Evolutionary conservation across 192 early-diverging fungal species (phyloP), one percentile per base, ranked within the genome.

Genomic region (Mortierella alpina): DNA sequence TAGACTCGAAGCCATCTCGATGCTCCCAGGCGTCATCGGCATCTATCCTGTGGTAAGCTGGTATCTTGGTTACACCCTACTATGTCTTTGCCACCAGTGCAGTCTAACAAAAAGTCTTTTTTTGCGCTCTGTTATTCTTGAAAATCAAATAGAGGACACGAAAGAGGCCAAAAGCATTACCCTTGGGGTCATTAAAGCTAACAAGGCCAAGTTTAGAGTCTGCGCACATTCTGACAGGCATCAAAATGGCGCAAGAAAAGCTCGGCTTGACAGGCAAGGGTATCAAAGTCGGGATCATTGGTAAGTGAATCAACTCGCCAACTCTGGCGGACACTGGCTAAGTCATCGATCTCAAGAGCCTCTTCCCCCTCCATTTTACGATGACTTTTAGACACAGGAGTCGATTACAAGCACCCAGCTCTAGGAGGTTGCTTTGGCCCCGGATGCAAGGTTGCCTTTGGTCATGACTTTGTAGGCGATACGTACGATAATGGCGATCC

Each of bases 391-490:
- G 76, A 80, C 59, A 80, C 76, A 2, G 85, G 88, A 7, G 65
- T 90, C 12, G 89, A 90, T 60, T 90, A 87, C 68, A 84, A 67
- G 51, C 89, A 90, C 65, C 88, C 88, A 13, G 89, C 88, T 44
- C 70, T 90, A 5, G 89, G 89, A 18, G 86, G 87, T 4, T 90
- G 89, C 59, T 89, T 85, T 72, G 86, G 86, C 31, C 75, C 69
- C 17, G 82, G 76, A 7, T 90, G 89, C 73, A 83, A 85, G 52
- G 84, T 90, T 20, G 80, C 73, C 0, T 88, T 68, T 66, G 89
- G 89, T 0, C 70, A 86, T 70, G 91, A 92, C 57, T 87, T 92
- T 79, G 86, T 91, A 5, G 91, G 90, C 58, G 80, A 89, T 45
- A 68, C 72, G 2, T 72, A 75, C 15, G 73, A 76, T 39, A 75